Conservation (phyloP, 257 asterid genomes). For the Primulina tabacum region DNA sequence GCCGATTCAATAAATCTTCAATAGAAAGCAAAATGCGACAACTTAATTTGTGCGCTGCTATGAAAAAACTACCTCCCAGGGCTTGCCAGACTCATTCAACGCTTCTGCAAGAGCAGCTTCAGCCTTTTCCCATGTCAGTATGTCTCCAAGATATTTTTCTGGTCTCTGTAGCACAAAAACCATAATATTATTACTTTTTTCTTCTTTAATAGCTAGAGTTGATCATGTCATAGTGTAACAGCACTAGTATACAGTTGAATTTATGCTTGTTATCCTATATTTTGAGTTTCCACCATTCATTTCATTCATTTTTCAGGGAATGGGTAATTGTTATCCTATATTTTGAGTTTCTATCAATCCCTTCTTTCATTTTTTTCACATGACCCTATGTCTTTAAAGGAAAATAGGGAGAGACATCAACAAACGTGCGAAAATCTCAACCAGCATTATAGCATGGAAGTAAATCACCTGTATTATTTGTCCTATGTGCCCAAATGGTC, state of each 20-base stretch:
- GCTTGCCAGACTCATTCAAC: slow-evolving; percentile 79
- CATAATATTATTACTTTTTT: not conserved
- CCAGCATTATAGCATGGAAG: not conserved
- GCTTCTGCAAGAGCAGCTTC: slow-evolving; percentile 93
- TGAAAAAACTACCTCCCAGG: slow-evolving; percentile 78
- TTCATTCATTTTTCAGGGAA: slow-evolving; percentile 3
- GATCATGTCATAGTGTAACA: slow-evolving; percentile 12
- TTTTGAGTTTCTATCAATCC: slow-evolving; percentile 2
- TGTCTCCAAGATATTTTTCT: slow-evolving; percentile 83
- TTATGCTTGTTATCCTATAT: slow-evolving; percentile 2
- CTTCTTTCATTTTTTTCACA: slow-evolving; percentile 3
- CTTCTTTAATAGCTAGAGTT: slow-evolving; percentile 22
- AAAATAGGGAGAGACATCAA: not conserved
- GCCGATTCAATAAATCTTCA: not conserved
- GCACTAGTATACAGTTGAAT: slow-evolving; percentile 13
- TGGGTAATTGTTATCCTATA: slow-evolving; percentile 6
- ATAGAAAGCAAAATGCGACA: not conserved
- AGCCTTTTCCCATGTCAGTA: slow-evolving; percentile 79
- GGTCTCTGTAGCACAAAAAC: slow-evolving; percentile 68
- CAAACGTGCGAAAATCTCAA: not conserved
- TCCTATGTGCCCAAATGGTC: not conserved
- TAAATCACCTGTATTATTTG: not conserved
- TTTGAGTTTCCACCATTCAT: not conserved
- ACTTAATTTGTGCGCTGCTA: slow-evolving; percentile 7
- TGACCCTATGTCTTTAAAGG: slow-evolving; percentile 1